Base-by-base conservation (phyloP, 2,329 filamentous ascomycete genomes). In the Ophiocordyceps sinensis region DNA sequence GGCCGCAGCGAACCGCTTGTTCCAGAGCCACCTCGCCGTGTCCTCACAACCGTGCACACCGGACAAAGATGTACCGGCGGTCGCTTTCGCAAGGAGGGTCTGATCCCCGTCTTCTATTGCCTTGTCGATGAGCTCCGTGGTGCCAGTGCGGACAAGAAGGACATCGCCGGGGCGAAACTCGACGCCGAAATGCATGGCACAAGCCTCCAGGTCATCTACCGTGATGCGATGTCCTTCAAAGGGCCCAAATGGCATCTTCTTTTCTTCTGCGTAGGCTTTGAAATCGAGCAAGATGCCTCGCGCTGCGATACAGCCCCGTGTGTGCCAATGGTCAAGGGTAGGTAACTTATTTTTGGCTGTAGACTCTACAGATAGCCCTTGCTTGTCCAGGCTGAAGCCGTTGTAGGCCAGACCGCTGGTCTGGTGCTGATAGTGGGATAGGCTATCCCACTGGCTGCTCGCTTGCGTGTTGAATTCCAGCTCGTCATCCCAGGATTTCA, bases 141-240 rank as follows among this genome's bases (percentile, higher is more conserved):
- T 74, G 0, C 81, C 80, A 2, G 72, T 77, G 15, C 80, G 68
- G 17, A 85, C 54, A 36, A 85, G 64, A 11, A 85, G 64, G 41
- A 85, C 73, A 45, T 85, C 79, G 5, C 80, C 81, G 3, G 73
- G 70, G 0, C 65, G 69, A 50, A 84, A 78, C 45, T 80, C 71
- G 23, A 83, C 62, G 0, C 72, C 71, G 47, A 83, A 76, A 29
- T 70, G 61, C 29, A 61, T 62, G 0, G 76, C 81, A 29, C 76
- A 75, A 8, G 68, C 65, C 41, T 73, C 69, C 0, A 86, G 64
- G 1, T 77, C 68, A 1, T 63, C 51, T 2, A 70, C 58, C 0
- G 65, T 68, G 53, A 81, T 78, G 26, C 66, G 62, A 49, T 76
- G 63, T 0, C 64, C 60, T 3, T 65, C 65, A 38, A 75, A 67